Evolutionary conservation across 1,284 basidiomycete species (phyloP).

Genomic region (Athelia psychrophila): DNA sequence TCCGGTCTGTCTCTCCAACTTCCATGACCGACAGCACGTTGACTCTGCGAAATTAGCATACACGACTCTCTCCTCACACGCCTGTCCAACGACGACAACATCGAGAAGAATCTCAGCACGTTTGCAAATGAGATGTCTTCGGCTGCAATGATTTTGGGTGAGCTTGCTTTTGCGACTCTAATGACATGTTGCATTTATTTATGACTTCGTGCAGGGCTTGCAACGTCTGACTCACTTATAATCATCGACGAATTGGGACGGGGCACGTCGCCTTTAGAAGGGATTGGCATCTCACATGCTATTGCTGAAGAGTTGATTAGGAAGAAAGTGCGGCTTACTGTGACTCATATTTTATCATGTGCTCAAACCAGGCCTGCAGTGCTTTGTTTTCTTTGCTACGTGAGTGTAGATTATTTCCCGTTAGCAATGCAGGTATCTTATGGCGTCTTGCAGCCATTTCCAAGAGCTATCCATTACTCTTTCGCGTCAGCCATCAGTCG

Average conservation of each 20-base stretch:
- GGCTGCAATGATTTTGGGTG: constrained; percentile 84
- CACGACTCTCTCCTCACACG: constrained; percentile 85
- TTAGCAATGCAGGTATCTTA: too few relatives aligned
- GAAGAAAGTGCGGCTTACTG: constrained; percentile 66
- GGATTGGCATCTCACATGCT: constrained; percentile 88
- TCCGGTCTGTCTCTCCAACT: constrained; percentile 46
- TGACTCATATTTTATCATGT: too few relatives aligned
- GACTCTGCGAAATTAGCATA: constrained; percentile 40
- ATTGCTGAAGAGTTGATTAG: constrained; percentile 86
- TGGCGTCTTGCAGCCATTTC: constrained; percentile 55
- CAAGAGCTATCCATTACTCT: constrained; percentile 66
- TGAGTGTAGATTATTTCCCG: too few relatives aligned
- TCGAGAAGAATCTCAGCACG: constrained; percentile 86
- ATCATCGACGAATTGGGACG: constrained; percentile 91
- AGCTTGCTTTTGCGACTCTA: constrained; percentile 3
- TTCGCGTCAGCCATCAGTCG: constrained; percentile 67
- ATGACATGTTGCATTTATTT: background rate
- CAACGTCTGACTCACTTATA: constrained; percentile 70
- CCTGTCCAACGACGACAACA: constrained; percentile 89
- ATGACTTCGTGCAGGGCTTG: constrained; percentile 53
- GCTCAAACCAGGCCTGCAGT: constrained; percentile 49
- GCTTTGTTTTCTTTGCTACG: constrained; percentile 90
- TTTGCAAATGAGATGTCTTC: constrained; percentile 93
- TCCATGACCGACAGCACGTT: background rate
- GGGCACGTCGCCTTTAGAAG: constrained; percentile 85